Evolutionary conservation across 1,284 basidiomycete genomes (phyloP), one percentile per base, ranked within the genome.

Genomic region (Phenoliferia sp.): DNA sequence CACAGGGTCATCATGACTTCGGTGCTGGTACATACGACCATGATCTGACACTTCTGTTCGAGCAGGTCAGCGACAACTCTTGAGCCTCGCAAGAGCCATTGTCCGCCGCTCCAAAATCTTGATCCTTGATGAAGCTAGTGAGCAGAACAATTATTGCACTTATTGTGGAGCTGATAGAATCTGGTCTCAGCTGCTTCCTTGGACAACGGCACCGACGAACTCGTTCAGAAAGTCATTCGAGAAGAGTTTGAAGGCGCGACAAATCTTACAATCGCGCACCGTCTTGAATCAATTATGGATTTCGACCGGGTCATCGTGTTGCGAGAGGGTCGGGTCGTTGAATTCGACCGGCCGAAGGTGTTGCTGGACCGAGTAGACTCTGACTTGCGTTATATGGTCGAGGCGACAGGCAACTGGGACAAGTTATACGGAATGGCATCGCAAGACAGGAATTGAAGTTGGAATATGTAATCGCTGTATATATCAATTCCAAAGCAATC

Each of bases 11-110:
- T 76, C 77, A 64, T 33, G 56, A 10, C 12, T 58, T 19, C 31
- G 9, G 32, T 4, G 16, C 32, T 75, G 26, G 62, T 74, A n/a
- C 70, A 77, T 58, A 76, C 31, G 78, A n/a, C n/a, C n/a, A n/a
- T n/a, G n/a, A n/a, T n/a, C 77, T 61, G 78, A 77, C 31, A 65
- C 67, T 34, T 77, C 75, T 63, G 68, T 75, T 15, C 74, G 74
- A 3, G 71, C 77, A 22, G 77, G 78, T 39, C 78, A 80, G 62
- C 70, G 78, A 19, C 78, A 78, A 50, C 75, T 80, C 17, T 73
- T 80, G 15, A 78, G 77, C 4, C 73, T 80, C 0, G 79, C 79
- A 12, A 57, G 79, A 22, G 79, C 79, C 3, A 63, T 80, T 26
- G 78, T 79, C 6, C 72, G 72, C 15, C 48, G 57, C 33, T 60